Evolutionary conservation across 257 asterid species (phyloP), one percentile per base, ranked within the genome.

Genomic region (Primulina huaijiensis): DNA sequence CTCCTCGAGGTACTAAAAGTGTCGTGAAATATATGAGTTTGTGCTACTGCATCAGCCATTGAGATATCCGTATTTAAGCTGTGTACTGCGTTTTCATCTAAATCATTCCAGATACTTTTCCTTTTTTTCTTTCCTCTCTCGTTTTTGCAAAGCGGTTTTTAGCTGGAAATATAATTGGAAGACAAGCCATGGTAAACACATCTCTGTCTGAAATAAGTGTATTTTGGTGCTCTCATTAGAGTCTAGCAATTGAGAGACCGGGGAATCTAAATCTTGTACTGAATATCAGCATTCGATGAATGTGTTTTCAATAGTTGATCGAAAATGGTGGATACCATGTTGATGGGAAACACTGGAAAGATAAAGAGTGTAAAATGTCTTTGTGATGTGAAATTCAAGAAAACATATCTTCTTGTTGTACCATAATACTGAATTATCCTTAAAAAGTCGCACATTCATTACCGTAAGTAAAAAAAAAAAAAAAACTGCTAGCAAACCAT

Each of bases 1-100:
- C 17, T 82, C 88, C 37, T 88, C 61, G 1, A 89, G 97, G 88
- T 90, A 86, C 75, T 89, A 63, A 82, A 62, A 5, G 16, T 72
- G 58, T 10, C 33, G 53, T 0, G 12, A 60, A 29, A n/a, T n/a
- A 70, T 46, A 46, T 50, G 25, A 58, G 29, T 20, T 46, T 56
- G 60, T 53, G 46, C 58, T 53, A 53, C 29, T 69, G 46, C 71
- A 69, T 14, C 64, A 7, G 61, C 31, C 23, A 46, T 10, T 66
- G 43, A 60, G 72, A 31, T 67, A 3, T 43, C n/a, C 7, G 19
- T 43, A 14, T 43, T 43, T 12, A 43, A 14, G 55, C 19, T 43
- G 55, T 43, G 55, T 0, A 43, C 6, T 14, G 6, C 19, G 19
- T 12, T 11, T 25, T 29, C 40, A 29, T 72, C 67, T 50, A 7